Percentiles rank a stretch among this genome's conserved stretches.
phyloP scores from a whole-genome alignment of 768 basidiomycete genomes.

The Russula sp. region DNA sequence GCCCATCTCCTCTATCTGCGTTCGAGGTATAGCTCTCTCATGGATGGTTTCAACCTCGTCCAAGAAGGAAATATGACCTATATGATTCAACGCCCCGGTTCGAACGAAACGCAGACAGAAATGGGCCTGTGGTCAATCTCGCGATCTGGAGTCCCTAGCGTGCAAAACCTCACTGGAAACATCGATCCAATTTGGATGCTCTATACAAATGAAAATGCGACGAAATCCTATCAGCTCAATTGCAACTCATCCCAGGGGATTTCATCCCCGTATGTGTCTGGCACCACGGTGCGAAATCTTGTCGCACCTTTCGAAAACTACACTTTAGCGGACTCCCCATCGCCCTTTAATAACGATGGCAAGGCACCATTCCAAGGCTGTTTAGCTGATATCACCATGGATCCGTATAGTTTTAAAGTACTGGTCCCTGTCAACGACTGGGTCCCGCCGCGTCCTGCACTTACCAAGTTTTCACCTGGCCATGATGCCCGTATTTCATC shows the following conservation, averaged over 20 bases:
- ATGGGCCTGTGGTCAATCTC: slow-evolving; percentile 85
- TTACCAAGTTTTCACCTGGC: slow-evolving; percentile 79
- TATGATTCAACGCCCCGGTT: slow-evolving; percentile 73
- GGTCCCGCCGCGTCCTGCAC: slow-evolving; percentile 60
- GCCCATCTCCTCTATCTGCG: slow-evolving; percentile 70
- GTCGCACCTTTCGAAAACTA: slow-evolving; percentile 82
- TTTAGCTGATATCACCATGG: slow-evolving; percentile 56
- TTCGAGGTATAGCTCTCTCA: slow-evolving; percentile 59
- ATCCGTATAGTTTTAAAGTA: slow-evolving; percentile 75
- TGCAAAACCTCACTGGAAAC: slow-evolving; percentile 62
- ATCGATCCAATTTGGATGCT: slow-evolving; percentile 76
- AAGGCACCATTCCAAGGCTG: slow-evolving; percentile 70
- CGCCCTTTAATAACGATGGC: slow-evolving; percentile 55
- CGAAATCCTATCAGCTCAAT: slow-evolving; percentile 55
- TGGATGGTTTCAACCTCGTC: slow-evolving; percentile 84
- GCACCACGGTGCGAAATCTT: slow-evolving; percentile 62
- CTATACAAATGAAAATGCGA: slow-evolving; percentile 79
- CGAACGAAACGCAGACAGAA: slow-evolving; percentile 73
- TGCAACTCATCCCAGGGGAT: slow-evolving; percentile 65
- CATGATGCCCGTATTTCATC: slow-evolving; percentile 72
- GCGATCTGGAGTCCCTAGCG: slow-evolving; percentile 50
- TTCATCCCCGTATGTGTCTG: slow-evolving; percentile 64
- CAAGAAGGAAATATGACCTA: slow-evolving; percentile 84
- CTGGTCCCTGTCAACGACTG: slow-evolving; percentile 66
- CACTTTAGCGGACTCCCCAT: slow-evolving; percentile 56